phyloP scores from a whole-genome alignment of 345 rosid genomes.

The Rhizophora mangle region DNA sequence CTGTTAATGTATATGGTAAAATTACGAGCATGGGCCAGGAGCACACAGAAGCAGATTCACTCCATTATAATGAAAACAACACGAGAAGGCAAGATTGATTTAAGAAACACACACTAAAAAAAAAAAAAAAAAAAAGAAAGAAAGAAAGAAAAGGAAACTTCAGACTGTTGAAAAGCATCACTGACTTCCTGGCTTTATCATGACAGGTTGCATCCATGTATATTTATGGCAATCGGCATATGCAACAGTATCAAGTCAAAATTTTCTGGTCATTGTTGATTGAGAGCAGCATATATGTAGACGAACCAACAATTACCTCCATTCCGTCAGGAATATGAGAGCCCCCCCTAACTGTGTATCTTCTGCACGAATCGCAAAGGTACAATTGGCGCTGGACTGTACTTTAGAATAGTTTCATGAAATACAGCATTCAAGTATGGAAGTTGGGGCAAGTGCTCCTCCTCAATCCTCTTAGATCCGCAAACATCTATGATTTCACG shows the following conservation, averaged over 20 bases:
- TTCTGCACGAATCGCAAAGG: constrained; percentile 69
- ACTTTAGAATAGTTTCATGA: constrained; percentile 77
- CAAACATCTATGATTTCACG: constrained; percentile 48
- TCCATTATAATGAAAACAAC: no score
- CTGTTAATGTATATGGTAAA: no score
- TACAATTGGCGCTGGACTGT: constrained; percentile 66
- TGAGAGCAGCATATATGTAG: neutral
- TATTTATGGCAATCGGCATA: constrained; percentile 73
- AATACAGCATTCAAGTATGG: constrained; percentile 63
- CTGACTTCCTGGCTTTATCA: no score
- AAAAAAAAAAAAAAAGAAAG: no score
- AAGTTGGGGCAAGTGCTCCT: constrained; percentile 55
- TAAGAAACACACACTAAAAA: no score
- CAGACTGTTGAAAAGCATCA: no score
- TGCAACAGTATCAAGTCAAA: neutral
- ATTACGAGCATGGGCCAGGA: no score
- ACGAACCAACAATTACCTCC: constrained; percentile 37
- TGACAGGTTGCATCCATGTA: constrained; percentile 51
- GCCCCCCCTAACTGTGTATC: constrained; percentile 75
- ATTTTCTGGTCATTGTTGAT: neutral
- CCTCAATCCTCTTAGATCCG: constrained; percentile 49
- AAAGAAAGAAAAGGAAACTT: no score
- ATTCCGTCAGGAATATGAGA: constrained; percentile 63
- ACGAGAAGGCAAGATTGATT: no score
- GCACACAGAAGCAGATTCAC: no score